Percentiles rank a stretch among this genome's conserved stretches.
Evolutionary conservation across 2,329 filamentous ascomycete genomes (phyloP).

Genomic region (Pseudogymnoascus sp.): DNA sequence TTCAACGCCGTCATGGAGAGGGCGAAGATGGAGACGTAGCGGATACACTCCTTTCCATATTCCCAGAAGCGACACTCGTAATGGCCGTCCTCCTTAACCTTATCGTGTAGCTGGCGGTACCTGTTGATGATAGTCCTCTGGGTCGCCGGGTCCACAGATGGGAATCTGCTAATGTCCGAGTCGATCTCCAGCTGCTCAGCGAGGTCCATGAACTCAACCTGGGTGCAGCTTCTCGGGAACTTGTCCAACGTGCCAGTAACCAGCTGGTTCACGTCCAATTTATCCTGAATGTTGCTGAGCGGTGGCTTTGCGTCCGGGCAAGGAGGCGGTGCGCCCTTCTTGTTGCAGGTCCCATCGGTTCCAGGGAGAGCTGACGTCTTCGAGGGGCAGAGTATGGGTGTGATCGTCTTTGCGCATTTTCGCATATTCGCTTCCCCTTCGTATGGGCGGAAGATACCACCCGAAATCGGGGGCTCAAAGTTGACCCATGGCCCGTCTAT

Average conservation of each 20-base stretch:
- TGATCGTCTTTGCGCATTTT: slow-evolving; percentile 3
- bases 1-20: slow-evolving; percentile 42
- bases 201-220: slow-evolving; percentile 1
- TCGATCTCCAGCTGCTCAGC: slow-evolving; percentile 40
- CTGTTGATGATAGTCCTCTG: slow-evolving; percentile 50
- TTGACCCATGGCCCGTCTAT: slow-evolving; percentile 80
- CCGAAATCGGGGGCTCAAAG: slow-evolving; percentile 86
- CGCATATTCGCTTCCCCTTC: slow-evolving; percentile 29
- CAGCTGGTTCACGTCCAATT: neutral
- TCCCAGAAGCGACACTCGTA: slow-evolving; percentile 54
- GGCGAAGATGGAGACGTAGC: slow-evolving; percentile 47
- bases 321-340: neutral
- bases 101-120: slow-evolving; percentile 51
- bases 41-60: slow-evolving; percentile 52
- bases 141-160: slow-evolving; percentile 47
- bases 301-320: neutral
- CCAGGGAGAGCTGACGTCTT: neutral
- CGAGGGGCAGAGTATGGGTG: neutral
- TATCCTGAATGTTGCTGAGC: neutral
- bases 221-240: neutral
- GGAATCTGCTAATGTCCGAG: slow-evolving; percentile 37
- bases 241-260: slow-evolving; percentile 5
- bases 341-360: neutral
- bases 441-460: slow-evolving; percentile 64
- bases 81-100: slow-evolving; percentile 47